phyloP scores from a whole-genome alignment of 805 yeast genomes.

The Candida coleopterorum region DNA sequence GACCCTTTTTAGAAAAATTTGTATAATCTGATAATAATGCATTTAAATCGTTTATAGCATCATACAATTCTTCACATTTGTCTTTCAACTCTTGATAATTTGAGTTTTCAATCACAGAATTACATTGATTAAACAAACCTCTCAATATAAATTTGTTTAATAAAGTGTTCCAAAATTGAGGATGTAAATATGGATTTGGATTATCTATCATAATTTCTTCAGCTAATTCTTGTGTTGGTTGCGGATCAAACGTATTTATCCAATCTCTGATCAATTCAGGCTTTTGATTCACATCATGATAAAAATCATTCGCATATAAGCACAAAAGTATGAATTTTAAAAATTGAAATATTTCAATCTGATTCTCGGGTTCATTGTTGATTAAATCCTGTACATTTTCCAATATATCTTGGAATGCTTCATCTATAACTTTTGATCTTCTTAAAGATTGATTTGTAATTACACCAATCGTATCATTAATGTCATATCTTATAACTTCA shows the following conservation, averaged over 20 bases:
- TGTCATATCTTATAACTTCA: constrained; percentile 9
- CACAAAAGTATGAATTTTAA: constrained; percentile 53
- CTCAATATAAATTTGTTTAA: constrained; percentile 53
- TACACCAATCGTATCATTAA: constrained; percentile 25
- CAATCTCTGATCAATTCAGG: constrained; percentile 49
- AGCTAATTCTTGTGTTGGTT: constrained; percentile 51
- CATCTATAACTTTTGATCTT: constrained; percentile 12
- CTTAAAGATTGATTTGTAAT: constrained; percentile 13
- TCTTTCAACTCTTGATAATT: constrained; percentile 36
- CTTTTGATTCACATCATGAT: constrained; percentile 30
- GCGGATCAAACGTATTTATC: constrained; percentile 67
- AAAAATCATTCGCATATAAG: constrained; percentile 48
- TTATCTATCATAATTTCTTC: constrained; percentile 41
- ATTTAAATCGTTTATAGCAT: constrained; percentile 38
- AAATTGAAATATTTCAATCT: constrained; percentile 28
- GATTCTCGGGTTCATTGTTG: constrained; percentile 14
- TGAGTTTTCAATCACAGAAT: constrained; percentile 41
- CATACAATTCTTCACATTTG: constrained; percentile 26
- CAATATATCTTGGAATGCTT: constrained; percentile 23
- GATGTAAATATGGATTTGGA: constrained; percentile 44
- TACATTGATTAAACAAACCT: constrained; percentile 58
- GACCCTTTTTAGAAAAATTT: constrained; percentile 34
- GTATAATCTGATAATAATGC: constrained; percentile 37
- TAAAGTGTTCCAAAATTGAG: constrained; percentile 59
- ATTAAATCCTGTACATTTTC: constrained; percentile 28